Evolutionary conservation across 345 rosid genomes (phyloP).

Genomic region (Boechera divaricarpa): DNA sequence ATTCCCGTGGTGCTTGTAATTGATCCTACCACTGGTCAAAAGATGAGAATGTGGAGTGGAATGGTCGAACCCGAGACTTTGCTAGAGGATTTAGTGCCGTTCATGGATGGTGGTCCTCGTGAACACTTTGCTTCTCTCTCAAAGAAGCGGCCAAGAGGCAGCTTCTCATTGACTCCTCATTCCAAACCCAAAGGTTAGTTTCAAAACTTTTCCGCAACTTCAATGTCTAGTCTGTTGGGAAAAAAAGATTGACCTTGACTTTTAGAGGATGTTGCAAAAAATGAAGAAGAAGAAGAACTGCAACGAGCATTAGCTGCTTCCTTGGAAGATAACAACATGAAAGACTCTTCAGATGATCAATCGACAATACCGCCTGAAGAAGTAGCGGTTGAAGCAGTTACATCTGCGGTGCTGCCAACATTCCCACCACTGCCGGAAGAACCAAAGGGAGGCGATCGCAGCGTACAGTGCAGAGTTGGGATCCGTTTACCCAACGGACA

Average conservation of each 20-base stretch:
- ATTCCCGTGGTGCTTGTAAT: slow-evolving; percentile 90
- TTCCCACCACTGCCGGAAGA: slow-evolving; percentile 94
- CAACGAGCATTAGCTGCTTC: slow-evolving; percentile 71
- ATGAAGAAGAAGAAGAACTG: slow-evolving; percentile 72
- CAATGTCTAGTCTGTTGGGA: neutral
- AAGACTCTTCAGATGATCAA: slow-evolving; percentile 47
- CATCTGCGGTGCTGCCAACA: slow-evolving; percentile 37
- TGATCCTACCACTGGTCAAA: slow-evolving; percentile 97
- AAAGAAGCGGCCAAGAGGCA: slow-evolving; percentile 88
- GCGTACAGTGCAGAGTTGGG: slow-evolving; percentile 84
- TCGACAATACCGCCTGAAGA: slow-evolving; percentile 33
- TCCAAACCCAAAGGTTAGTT: slow-evolving; percentile 65
- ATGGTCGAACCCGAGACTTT: slow-evolving; percentile 91
- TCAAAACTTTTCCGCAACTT: neutral
- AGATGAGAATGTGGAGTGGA: slow-evolving; percentile 88
- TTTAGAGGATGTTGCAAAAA: slow-evolving; percentile 39
- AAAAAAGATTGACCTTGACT: slow-evolving; percentile 17
- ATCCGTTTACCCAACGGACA: slow-evolving; percentile 94
- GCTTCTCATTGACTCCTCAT: slow-evolving; percentile 61
- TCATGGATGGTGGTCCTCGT: slow-evolving; percentile 94
- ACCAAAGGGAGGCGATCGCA: slow-evolving; percentile 74
- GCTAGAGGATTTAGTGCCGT: slow-evolving; percentile 91
- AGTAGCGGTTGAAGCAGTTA: slow-evolving; percentile 31
- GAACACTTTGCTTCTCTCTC: slow-evolving; percentile 73
- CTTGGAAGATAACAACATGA: slow-evolving; percentile 50